These are phyloP conservation scores for Rutstroemia sp. DNA, from an alignment of 2,329 filamentous ascomycete species.

Conservation along the genomic window DNA sequence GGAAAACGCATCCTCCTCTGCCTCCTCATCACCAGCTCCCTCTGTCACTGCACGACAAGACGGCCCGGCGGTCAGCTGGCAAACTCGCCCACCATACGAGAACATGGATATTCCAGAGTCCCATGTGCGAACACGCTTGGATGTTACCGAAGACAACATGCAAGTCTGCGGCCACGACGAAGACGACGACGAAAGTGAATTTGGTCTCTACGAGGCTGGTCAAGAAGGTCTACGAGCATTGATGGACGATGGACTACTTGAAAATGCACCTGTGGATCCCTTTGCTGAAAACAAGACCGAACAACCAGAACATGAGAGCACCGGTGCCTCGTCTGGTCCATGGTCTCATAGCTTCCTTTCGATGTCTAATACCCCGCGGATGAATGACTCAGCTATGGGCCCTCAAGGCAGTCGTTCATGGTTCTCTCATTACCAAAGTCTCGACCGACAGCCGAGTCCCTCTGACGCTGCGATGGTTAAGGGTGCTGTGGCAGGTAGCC, in stretches of 20 bases:
- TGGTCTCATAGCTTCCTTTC: neutral
- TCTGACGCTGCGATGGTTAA: slow-evolving; percentile 34
- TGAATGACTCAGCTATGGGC: no score
- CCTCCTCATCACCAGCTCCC: neutral
- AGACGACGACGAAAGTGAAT: slow-evolving; percentile 15
- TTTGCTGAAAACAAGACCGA: neutral
- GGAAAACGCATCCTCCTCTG: neutral
- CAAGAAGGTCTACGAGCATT: slow-evolving; percentile 19
- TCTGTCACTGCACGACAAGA: neutral
- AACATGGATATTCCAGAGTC: slow-evolving; percentile 2
- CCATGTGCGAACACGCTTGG: neutral
- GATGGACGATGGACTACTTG: slow-evolving; percentile 13
- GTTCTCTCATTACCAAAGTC: neutral
- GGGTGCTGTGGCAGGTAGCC: slow-evolving; percentile 1
- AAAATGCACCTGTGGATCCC: neutral
- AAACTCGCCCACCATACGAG: neutral
- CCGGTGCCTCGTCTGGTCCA: neutral
- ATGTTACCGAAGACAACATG: neutral
- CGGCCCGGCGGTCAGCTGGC: neutral
- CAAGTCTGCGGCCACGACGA: neutral
- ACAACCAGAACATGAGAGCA: neutral
- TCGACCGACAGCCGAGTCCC: slow-evolving; percentile 27
- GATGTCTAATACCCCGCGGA: no score
- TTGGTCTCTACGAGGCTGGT: slow-evolving; percentile 21
- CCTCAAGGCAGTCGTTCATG: no score